Conservation (phyloP, 2,329 filamentous ascomycete species). For the Xylaria sp. region DNA sequence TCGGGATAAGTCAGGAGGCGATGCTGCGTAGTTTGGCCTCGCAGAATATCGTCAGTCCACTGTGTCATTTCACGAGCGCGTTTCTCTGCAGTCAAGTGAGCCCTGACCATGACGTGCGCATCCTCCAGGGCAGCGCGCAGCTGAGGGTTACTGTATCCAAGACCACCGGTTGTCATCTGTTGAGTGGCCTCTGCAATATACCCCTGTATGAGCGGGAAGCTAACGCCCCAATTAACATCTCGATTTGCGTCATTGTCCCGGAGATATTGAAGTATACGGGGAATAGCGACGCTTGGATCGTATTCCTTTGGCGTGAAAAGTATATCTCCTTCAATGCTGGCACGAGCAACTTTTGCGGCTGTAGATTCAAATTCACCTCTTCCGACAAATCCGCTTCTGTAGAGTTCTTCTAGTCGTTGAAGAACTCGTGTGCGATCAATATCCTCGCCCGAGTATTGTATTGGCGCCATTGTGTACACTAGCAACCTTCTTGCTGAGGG, state of each 20-base stretch:
- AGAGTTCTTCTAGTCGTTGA: conserved; percentile 16
- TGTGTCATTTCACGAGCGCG: conserved; percentile 26
- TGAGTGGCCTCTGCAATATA: conserved; percentile 45
- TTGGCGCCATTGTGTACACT: conserved; percentile 19
- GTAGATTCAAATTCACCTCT: background rate
- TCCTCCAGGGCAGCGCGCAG: conserved; percentile 32
- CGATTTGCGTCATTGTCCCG: conserved; percentile 54
- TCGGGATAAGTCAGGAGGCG: conserved; percentile 36
- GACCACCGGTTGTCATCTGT: conserved; percentile 33
- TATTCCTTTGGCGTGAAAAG: conserved; percentile 37
- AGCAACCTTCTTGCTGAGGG: background rate
- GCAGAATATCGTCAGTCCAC: conserved; percentile 34
- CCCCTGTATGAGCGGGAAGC: conserved; percentile 38
- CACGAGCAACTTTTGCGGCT: background rate
- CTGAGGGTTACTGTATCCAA: conserved; percentile 31
- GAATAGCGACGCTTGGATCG: conserved; percentile 44
- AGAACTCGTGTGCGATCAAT: background rate
- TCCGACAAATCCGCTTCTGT: background rate
- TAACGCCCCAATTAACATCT: conserved; percentile 38
- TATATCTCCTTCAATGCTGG: background rate
- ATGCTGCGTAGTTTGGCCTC: conserved; percentile 22
- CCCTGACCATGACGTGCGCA: conserved; percentile 31
- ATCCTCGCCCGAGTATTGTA: background rate
- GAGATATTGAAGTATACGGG: conserved; percentile 52
- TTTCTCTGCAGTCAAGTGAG: conserved; percentile 30